Conservation (phyloP, 2,329 filamentous ascomycete species). For the Fonsecaea erecta region DNA sequence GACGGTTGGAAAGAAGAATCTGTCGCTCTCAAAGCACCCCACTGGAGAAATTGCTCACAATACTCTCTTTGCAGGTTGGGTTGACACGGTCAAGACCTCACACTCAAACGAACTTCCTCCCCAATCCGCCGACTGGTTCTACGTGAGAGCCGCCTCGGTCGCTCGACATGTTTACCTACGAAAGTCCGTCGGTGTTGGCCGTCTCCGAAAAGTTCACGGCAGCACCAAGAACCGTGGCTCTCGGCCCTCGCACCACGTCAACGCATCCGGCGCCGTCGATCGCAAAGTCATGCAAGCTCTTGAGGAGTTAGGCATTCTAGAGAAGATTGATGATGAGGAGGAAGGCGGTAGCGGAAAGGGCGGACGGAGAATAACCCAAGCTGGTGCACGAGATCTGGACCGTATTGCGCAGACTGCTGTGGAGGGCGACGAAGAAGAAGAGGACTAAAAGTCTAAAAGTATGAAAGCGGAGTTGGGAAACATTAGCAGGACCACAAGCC, state of each 20-base stretch:
- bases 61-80: constrained; percentile 71
- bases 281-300: constrained; percentile 96
- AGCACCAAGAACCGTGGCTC: constrained; percentile 96
- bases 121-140: constrained; percentile 96
- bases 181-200: constrained; percentile 98
- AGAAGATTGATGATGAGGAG: constrained; percentile 82
- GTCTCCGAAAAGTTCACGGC: constrained; percentile 95
- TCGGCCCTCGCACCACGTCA: constrained; percentile 90
- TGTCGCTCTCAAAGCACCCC: not conserved
- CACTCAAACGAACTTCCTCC: constrained; percentile 96
- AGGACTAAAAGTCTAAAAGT: constrained; percentile 48
- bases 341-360: constrained; percentile 87
- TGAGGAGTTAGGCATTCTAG: constrained; percentile 98
- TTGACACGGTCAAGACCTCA: constrained; percentile 99
- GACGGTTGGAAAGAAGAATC: not conserved
- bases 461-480: constrained; percentile 11
- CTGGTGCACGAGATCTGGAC: constrained; percentile 98
- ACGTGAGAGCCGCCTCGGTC: constrained; percentile 87
- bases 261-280: constrained; percentile 93
- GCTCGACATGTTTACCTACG: constrained; percentile 98
- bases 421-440: constrained; percentile 71
- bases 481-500: not conserved
- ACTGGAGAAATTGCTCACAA: constrained; percentile 21
- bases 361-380: constrained; percentile 96
- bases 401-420: constrained; percentile 82